These are phyloP conservation scores for Lantana camara DNA, from an alignment of 257 asterid species.

Conservation along the genomic window DNA sequence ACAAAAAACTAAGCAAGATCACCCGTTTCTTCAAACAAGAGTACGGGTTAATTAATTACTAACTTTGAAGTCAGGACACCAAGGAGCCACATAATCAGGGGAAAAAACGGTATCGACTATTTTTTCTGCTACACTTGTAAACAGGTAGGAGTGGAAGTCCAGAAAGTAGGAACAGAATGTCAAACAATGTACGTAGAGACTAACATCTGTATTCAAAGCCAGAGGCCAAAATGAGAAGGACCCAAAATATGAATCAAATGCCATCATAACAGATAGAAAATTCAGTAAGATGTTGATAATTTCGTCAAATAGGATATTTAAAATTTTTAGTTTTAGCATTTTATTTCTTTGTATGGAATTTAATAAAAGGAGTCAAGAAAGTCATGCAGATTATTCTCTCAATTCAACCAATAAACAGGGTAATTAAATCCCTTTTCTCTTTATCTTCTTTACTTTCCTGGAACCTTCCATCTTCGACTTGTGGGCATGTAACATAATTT, in stretches of 20 bases:
- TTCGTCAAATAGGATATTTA: background rate
- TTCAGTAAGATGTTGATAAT: background rate
- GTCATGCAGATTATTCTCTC: background rate
- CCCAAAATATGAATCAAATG: background rate
- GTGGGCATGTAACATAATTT: too few species aligned
- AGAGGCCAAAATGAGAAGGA: background rate
- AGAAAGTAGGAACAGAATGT: background rate
- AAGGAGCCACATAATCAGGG: background rate
- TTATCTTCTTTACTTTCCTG: background rate
- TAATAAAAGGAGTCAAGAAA: background rate
- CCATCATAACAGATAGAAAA: background rate
- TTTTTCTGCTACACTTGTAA: background rate
- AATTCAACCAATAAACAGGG: constrained; percentile 9
- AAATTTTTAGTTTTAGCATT: background rate
- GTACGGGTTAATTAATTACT: background rate
- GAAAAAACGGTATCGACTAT: constrained; percentile 19
- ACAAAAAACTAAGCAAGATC: background rate
- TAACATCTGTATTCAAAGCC: background rate
- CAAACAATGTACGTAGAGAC: background rate
- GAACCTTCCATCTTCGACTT: background rate
- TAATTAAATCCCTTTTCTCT: too few species aligned
- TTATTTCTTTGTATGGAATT: background rate
- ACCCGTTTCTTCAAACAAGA: background rate
- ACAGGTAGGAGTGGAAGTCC: background rate
- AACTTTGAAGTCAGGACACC: constrained; percentile 1